phyloP scores from a whole-genome alignment of 345 rosid species.

The Eutrema heterophyllum region DNA sequence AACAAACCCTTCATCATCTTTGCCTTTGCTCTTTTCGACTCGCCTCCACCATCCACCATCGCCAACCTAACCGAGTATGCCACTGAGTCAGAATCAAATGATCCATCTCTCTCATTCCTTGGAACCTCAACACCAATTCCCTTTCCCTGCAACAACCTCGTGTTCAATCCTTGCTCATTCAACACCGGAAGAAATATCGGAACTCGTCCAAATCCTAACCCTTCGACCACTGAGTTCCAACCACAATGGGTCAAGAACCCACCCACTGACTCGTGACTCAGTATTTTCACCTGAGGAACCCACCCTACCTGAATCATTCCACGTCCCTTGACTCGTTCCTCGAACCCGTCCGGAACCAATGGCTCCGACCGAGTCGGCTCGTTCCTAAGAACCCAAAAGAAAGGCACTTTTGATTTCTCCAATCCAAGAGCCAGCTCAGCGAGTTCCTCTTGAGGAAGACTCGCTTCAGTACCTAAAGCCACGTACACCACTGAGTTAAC shows the following conservation, averaged over 20 bases:
- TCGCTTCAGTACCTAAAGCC: conserved; percentile 44
- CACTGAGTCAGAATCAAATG: conserved; percentile 34
- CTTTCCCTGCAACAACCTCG: conserved; percentile 35
- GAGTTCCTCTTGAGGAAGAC: conserved; percentile 30
- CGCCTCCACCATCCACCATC: conserved; percentile 25
- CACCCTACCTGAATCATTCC: conserved; percentile 33
- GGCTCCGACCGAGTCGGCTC: conserved; percentile 2
- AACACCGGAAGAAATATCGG: conserved; percentile 35
- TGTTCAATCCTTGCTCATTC: conserved; percentile 44
- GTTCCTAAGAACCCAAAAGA: conserved; percentile 45
- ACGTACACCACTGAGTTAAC: conserved; percentile 43
- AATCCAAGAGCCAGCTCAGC: conserved; percentile 40
- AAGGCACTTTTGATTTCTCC: conserved; percentile 40
- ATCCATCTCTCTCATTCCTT: conserved; percentile 36
- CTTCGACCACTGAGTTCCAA: conserved; percentile 45
- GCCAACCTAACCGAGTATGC: conserved; percentile 38
- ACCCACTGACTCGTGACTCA: conserved; percentile 39
- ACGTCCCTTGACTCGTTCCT: conserved; percentile 23
- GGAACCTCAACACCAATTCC: conserved; percentile 38
- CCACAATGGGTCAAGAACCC: conserved; percentile 46
- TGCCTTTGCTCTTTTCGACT: conserved; percentile 13
- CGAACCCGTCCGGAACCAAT: conserved; percentile 32
- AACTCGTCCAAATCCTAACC: conserved; percentile 31
- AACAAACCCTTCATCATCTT: conserved; percentile 27
- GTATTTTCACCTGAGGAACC: conserved; percentile 38